Evolutionary conservation across 768 basidiomycete species (phyloP), one percentile per base, ranked within the genome.

Genomic region (Mycena polygramma): DNA sequence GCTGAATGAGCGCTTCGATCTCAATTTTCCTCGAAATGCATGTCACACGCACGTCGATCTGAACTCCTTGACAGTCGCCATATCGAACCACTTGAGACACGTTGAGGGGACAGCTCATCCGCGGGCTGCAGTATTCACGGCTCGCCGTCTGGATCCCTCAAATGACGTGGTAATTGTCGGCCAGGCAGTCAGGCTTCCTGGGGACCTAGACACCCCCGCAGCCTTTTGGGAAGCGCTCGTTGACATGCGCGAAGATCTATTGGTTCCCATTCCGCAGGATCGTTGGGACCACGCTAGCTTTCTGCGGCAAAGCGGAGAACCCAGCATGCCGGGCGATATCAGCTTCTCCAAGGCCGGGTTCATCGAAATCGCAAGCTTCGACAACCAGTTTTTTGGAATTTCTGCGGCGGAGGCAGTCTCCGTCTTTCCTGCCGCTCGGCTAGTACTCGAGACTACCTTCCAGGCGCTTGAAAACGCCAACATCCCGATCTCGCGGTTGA

Each of bases 281-380:
- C 76, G 81, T 22, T 81, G 81, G 82, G 82, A 83, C 68, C 79
- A 83, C 52, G 74, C 78, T 20, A 80, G 79, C 49, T 83, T 82
- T 67, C 77, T 78, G 59, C 72, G 77, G 14, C 52, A 66, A 0
- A 75, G 77, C 0, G 73, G 75, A 35, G 75, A 73, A 1, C 75
- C 77, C 13, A 68, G 73, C 54, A 63, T 65, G 2, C 76, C 79
- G 48, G 73, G 81, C 58, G 80, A 81, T 57, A 82, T 80, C 63
- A 78, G 73, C 3, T 75, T 79, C 52, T 76, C 78, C 37, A 76
- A 75, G 57, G 78, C 80, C 1, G 82, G 82, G 17, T 80, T 81
- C 63, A 72, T 83, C 3, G 79, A 82, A 37, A 62, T 77, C 13
- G 75, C 75, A 2, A 59, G 72, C 55, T 83, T 79, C 63, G 82